Evolutionary conservation across 106 monocot genomes (phyloP).

Genomic region (Hemerocallis citrina): DNA sequence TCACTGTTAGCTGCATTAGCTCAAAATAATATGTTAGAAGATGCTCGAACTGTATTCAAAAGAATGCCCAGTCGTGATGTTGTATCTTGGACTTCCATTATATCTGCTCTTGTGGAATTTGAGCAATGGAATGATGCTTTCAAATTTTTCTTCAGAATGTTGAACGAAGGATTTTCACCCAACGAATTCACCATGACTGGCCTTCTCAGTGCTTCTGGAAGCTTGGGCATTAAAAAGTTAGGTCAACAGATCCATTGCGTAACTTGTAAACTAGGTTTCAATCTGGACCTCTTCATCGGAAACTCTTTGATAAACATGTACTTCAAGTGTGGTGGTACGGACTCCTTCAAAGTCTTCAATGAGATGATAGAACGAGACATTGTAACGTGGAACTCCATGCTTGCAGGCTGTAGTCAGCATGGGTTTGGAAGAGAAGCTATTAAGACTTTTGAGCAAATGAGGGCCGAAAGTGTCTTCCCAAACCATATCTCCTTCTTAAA

Average conservation of each 20-base stretch:
- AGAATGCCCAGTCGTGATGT: conserved; percentile 41
- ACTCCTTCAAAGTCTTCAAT: conserved; percentile 37
- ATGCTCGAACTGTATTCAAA: conserved; percentile 43
- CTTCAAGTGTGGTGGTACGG: conserved; percentile 49
- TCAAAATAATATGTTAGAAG: conserved; percentile 37
- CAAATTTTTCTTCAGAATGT: conserved; percentile 39
- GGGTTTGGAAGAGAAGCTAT: conserved; percentile 48
- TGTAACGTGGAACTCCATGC: conserved; percentile 47
- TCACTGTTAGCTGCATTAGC: conserved; percentile 41
- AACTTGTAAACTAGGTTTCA: conserved; percentile 24
- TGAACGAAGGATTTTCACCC: conserved; percentile 27
- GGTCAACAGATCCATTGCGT: conserved; percentile 38
- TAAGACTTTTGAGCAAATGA: conserved; percentile 41
- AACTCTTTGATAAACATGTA: conserved; percentile 62
- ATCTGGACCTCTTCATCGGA: conserved; percentile 33
- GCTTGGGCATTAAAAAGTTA: conserved; percentile 19
- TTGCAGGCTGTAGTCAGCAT: conserved; percentile 40
- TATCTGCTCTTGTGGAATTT: conserved; percentile 55
- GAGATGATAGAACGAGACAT: conserved; percentile 40
- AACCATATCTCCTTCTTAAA: conserved; percentile 40
- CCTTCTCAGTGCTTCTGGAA: conserved; percentile 36
- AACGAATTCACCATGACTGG: conserved; percentile 33
- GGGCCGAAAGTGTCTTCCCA: conserved; percentile 26
- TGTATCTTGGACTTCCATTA: conserved; percentile 69
- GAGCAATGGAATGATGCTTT: conserved; percentile 37